phyloP scores from a whole-genome alignment of 441 rosid species.

The Dalechampia spathulata region DNA sequence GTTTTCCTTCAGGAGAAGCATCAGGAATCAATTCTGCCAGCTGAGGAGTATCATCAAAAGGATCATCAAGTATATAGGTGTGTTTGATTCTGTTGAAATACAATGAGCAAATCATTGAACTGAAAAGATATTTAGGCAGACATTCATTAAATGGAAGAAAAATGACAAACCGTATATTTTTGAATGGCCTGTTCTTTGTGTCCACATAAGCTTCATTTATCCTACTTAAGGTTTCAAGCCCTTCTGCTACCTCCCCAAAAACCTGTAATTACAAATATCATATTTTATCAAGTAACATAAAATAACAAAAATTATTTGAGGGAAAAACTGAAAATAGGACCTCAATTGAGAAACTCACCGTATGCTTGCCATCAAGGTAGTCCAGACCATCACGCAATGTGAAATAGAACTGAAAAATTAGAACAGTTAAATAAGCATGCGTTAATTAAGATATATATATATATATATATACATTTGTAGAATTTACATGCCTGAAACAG shows the following conservation, averaged over 20 bases:
- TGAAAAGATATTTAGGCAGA: conserved; percentile 4
- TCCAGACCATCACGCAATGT: conserved; percentile 86
- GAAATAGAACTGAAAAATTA: conserved; percentile 66
- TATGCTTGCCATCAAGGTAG: conserved; percentile 96
- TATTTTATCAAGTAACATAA: neutral
- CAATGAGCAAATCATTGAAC: conserved; percentile 5
- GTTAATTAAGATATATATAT: too few relatives aligned
- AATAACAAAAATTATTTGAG: neutral
- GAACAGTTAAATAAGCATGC: too few relatives aligned
- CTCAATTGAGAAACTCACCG: conserved; percentile 43
- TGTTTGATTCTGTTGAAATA: conserved; percentile 65
- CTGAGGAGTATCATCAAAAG: conserved; percentile 83
- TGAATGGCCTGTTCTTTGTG: conserved; percentile 70
- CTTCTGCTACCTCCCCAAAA: conserved; percentile 96
- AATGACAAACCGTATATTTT: conserved; percentile 58
- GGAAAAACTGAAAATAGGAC: neutral
- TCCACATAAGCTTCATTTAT: conserved; percentile 92
- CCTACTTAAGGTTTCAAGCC: conserved; percentile 72
- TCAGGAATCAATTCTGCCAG: conserved; percentile 70
- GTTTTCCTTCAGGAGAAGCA: conserved; percentile 94
- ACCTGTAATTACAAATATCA: conserved; percentile 38
- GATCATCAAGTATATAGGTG: conserved; percentile 72
- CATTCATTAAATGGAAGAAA: conserved; percentile 4
- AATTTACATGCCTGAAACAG: too few relatives aligned
- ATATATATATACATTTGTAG: too few relatives aligned